Conservation (phyloP, 345 rosid species). For the Clarkia xantiana region DNA sequence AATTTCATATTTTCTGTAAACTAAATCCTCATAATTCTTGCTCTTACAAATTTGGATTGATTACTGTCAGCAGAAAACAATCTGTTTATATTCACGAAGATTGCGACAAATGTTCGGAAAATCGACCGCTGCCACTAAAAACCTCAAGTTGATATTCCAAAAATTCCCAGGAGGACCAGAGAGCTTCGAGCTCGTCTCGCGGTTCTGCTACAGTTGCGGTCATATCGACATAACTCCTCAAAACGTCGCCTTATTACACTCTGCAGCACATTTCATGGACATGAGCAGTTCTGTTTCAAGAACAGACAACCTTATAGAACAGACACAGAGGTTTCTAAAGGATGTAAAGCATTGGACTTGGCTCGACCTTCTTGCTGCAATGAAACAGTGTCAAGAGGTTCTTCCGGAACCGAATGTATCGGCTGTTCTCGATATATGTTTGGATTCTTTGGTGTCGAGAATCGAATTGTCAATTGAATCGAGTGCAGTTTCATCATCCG, state of each 20-base stretch:
- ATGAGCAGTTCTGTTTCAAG: conserved; percentile 26
- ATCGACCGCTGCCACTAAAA: conserved; percentile 23
- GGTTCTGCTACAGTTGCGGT: conserved; percentile 73
- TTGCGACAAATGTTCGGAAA: conserved; percentile 48
- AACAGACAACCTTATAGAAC: conserved; percentile 29
- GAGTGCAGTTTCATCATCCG: conserved; percentile 69
- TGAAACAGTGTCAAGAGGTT: conserved; percentile 56
- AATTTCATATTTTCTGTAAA: too few relatives aligned
- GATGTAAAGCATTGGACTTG: conserved; percentile 61
- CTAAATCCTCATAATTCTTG: too few relatives aligned
- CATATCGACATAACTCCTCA: conserved; percentile 31
- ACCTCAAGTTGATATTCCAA: conserved; percentile 57
- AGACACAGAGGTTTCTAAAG: conserved; percentile 48
- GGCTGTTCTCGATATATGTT: conserved; percentile 23
- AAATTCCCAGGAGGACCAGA: conserved; percentile 81
- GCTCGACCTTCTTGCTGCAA: conserved; percentile 55
- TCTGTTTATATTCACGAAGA: conserved; percentile 49
- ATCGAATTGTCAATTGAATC: conserved; percentile 39
- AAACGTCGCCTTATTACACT: conserved; percentile 43
- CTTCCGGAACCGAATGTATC: conserved; percentile 19
- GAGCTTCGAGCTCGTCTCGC: conserved; percentile 56
- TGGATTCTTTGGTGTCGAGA: conserved; percentile 52
- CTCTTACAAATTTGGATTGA: too few relatives aligned
- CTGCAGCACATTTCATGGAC: conserved; percentile 72
- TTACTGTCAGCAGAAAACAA: conserved; percentile 36